These are phyloP conservation scores for Athelia sp. DNA, from an alignment of 1,284 basidiomycete species.

Conservation along the genomic window DNA sequence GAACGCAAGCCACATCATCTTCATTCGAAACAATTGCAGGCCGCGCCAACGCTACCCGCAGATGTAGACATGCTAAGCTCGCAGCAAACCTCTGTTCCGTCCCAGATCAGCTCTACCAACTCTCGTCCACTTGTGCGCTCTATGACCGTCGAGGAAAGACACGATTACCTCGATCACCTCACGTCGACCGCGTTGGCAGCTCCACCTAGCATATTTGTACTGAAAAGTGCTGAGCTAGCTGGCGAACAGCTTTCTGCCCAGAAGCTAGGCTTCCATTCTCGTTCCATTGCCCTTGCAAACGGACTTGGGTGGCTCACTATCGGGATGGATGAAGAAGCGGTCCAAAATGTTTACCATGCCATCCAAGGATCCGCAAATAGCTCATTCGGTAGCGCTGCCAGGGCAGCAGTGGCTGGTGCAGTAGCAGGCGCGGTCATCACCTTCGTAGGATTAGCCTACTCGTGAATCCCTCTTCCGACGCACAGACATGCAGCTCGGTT, in stretches of 20 bases:
- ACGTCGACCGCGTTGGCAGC: conserved; percentile 27
- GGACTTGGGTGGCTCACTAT: conserved; percentile 41
- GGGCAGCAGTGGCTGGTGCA: conserved; percentile 27
- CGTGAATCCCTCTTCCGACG: conserved; percentile 9
- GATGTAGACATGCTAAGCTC: neutral
- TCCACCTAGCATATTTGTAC: conserved; percentile 40
- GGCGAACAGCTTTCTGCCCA: conserved; percentile 32
- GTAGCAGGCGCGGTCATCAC: conserved; percentile 32
- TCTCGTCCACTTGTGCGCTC: conserved; percentile 32
- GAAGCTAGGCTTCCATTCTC: conserved; percentile 37
- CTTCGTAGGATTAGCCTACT: conserved; percentile 29
- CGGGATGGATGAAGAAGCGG: conserved; percentile 33
- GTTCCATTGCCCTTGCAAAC: conserved; percentile 28
- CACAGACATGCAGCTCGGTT: no score
- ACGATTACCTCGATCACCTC: conserved; percentile 42
- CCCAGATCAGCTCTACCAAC: conserved; percentile 10
- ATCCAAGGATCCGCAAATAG: conserved; percentile 1
- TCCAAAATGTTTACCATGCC: neutral
- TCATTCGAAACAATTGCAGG: conserved; percentile 13
- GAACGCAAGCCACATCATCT: conserved; percentile 8
- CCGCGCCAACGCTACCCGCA: conserved; percentile 16
- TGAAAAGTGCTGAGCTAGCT: conserved; percentile 38
- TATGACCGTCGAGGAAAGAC: conserved; percentile 48
- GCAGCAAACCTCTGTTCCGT: conserved; percentile 9
- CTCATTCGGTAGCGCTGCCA: conserved; percentile 7